Evolutionary conservation across 371 early-diverging fungal species (phyloP).

Genomic region (Chytridium lagenaria): DNA sequence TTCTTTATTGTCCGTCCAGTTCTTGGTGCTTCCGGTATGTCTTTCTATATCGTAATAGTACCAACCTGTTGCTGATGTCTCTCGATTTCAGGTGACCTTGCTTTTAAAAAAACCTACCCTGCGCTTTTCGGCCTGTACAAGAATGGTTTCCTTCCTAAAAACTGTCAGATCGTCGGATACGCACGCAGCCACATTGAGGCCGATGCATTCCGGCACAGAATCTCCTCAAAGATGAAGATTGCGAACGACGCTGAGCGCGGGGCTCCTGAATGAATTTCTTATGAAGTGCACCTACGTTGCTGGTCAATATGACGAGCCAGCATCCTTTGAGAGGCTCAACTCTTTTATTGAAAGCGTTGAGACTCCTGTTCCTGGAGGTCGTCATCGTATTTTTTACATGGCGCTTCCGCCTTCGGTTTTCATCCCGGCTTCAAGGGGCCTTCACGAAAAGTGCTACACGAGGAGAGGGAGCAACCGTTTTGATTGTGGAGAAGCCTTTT

Average conservation of each 20-base stretch:
- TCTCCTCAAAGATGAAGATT: constrained; percentile 72
- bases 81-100: constrained; percentile 75
- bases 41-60: neutral
- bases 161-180: constrained; percentile 90
- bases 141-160: constrained; percentile 76
- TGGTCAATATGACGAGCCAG: constrained; percentile 90
- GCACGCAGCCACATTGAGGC: constrained; percentile 86
- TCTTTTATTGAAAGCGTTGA: constrained; percentile 58
- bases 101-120: constrained; percentile 98
- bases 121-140: constrained; percentile 88
- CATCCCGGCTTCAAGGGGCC: constrained; percentile 75
- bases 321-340: constrained; percentile 71
- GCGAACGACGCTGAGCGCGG: constrained; percentile 57
- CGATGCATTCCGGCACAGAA: constrained; percentile 76
- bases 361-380: constrained; percentile 18
- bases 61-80: neutral
- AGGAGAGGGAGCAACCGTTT: constrained; percentile 64
- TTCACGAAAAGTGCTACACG: constrained; percentile 71
- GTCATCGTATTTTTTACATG: constrained; percentile 91
- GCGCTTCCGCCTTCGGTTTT: constrained; percentile 98
- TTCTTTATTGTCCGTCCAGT: constrained; percentile 52
- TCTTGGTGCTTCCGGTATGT: constrained; percentile 81
- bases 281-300: constrained; percentile 77
- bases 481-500: constrained; percentile 99
- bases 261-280: constrained; percentile 74